Evolutionary conservation across 805 yeast species (phyloP).

Genomic region (Wickerhamiella cacticola): DNA sequence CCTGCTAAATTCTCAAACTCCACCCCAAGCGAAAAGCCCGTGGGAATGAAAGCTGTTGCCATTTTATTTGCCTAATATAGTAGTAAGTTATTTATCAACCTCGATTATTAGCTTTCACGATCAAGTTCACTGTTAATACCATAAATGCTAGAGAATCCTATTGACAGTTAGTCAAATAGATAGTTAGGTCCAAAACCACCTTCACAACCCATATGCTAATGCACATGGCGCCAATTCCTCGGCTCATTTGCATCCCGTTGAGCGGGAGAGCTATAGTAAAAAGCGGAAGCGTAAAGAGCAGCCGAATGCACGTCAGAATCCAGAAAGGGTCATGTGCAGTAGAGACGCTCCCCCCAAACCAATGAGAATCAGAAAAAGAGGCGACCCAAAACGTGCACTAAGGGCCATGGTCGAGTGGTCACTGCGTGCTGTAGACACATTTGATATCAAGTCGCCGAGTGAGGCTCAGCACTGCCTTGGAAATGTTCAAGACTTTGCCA

Average conservation of each 20-base stretch:
- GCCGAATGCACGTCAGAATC: slow-evolving; percentile 33
- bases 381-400: slow-evolving; percentile 94
- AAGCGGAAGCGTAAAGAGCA: slow-evolving; percentile 32
- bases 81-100: no score
- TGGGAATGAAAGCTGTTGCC: not conserved
- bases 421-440: slow-evolving; percentile 63
- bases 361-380: slow-evolving; percentile 60
- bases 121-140: no score
- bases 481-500: slow-evolving; percentile 46
- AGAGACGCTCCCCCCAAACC: slow-evolving; percentile 74
- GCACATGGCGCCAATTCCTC: slow-evolving; percentile 32
- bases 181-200: slow-evolving; percentile 22
- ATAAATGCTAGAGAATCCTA: no score
- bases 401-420: slow-evolving; percentile 84
- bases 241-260: slow-evolving; percentile 34
- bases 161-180: slow-evolving; percentile 4
- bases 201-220: slow-evolving; percentile 35
- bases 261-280: slow-evolving; percentile 33
- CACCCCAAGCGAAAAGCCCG: not conserved
- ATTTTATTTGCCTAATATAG: no score
- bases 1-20: not conserved
- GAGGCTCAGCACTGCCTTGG: slow-evolving; percentile 72
- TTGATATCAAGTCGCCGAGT: slow-evolving; percentile 82
- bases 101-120: no score
- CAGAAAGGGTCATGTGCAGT: slow-evolving; percentile 28